Percentiles rank a stretch among this genome's conserved stretches.
phyloP scores from a whole-genome alignment of 306 rosid genomes.

The Abrus precatorius region DNA sequence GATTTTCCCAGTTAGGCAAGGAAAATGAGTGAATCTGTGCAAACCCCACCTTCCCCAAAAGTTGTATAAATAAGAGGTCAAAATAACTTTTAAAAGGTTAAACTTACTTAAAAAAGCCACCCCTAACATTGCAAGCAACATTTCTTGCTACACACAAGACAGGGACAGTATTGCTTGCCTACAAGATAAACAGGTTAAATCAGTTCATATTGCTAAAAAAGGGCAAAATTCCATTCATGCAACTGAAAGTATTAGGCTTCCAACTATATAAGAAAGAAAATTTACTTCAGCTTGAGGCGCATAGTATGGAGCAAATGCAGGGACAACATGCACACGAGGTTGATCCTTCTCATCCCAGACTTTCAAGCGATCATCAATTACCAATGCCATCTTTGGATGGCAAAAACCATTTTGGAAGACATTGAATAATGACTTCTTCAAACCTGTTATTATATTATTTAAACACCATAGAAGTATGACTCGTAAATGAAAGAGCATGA shows the following conservation, averaged over 20 bases:
- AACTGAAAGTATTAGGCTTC: conserved; percentile 26
- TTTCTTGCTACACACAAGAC: conserved; percentile 97
- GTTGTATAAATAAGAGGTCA: conserved; percentile 23
- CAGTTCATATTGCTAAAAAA: conserved; percentile 40
- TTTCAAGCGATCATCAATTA: conserved; percentile 98
- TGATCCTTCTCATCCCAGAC: conserved; percentile 99
- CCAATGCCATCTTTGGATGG: conserved; percentile 97
- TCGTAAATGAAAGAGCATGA: conserved; percentile 39
- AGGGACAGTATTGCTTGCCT: conserved; percentile 90
- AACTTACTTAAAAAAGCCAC: conserved; percentile 93
- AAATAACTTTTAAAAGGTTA: conserved; percentile 14
- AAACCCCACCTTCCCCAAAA: neutral
- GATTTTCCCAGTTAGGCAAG: neutral
- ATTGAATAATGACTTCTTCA: conserved; percentile 88
- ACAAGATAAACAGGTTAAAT: conserved; percentile 50
- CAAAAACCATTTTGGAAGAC: conserved; percentile 92
- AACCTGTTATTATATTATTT: conserved; percentile 63
- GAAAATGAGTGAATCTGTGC: conserved; percentile 1
- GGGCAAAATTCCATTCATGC: conserved; percentile 13
- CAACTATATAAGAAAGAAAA: conserved; percentile 42
- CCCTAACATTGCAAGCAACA: conserved; percentile 98
- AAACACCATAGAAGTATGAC: conserved; percentile 27
- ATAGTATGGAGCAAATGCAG: conserved; percentile 98
- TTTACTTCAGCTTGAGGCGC: conserved; percentile 98
- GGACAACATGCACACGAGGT: conserved; percentile 98